Evolutionary conservation across 2,329 filamentous ascomycete genomes (phyloP), one percentile per base, ranked within the genome.

Genomic region (Fusarium chlamydosporum): DNA sequence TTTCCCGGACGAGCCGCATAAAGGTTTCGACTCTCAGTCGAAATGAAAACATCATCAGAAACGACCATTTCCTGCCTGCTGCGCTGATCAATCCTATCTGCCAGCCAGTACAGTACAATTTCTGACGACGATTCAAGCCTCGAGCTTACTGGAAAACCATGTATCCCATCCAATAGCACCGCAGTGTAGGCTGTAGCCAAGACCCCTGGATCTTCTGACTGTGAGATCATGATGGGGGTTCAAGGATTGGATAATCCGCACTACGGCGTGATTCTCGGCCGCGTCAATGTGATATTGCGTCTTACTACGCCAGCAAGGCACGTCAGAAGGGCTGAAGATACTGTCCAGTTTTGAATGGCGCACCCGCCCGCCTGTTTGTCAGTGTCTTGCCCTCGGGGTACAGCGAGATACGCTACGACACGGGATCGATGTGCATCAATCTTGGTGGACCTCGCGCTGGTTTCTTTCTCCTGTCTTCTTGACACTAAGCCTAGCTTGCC

Each of bases 261-360:
- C 55, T 56, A 65, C 69, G 71, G 71, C 67, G 58, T 67, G 58
- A 74, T 65, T 72, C 67, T 73, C 69, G 71, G 71, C 67, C 65
- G 67, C 40, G 63, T 68, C 38, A 46, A 46, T 53, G 65, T 70
- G 46, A 61, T 60, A 58, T 68, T 68, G 57, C 61, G 62, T 72
- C 54, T 67, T 55, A 65, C 69, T 56, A 48, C 61, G 46, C 66
- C 54, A 57, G 54, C 61, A 61, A 46, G 61, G 46, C 50, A 69
- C 52, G 51, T 56, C 45, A 43, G 34, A 54, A 59, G 43, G 43
- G 40, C 63, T 61, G 45, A 60, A 56, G 40, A 48, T 18, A 42
- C 7, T 18, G n/a, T 29, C 35, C 31, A 46, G 31, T 20, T 20
- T 48, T 48, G 45, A 23, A 48, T 23, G 40, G 51, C 26, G 31